Percentiles rank a stretch among this genome's conserved stretches.
phyloP scores from a whole-genome alignment of 108 stramenopile genomes.

The Cyclostephanos invisitatus region DNA sequence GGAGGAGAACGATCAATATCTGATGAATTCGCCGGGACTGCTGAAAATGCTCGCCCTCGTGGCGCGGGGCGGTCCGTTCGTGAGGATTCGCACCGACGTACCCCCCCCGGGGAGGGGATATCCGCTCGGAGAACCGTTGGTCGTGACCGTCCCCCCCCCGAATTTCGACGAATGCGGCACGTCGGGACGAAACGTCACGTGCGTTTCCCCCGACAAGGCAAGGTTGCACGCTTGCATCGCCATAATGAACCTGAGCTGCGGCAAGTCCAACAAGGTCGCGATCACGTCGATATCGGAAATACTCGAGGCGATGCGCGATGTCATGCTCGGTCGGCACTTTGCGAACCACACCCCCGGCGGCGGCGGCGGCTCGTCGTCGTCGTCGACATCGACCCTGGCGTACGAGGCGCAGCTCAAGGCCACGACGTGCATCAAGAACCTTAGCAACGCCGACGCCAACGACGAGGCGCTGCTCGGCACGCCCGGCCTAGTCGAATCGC shows the following conservation, averaged over 20 bases:
- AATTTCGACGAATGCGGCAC: conserved; percentile 19
- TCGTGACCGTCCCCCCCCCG: conserved; percentile 36
- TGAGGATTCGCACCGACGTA: conserved; percentile 10
- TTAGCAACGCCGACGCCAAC: conserved; percentile 89
- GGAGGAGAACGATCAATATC: conserved; percentile 81
- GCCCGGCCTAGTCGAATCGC: conserved; percentile 77
- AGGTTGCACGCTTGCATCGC: conserved; percentile 90
- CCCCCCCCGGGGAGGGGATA: background rate
- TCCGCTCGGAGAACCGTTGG: background rate
- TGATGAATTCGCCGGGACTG: conserved; percentile 76
- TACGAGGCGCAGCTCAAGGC: conserved; percentile 90
- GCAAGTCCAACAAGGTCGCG: conserved; percentile 89
- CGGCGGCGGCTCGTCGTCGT: conserved; percentile 13
- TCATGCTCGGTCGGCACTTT: conserved; percentile 63
- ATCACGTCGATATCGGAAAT: conserved; percentile 78
- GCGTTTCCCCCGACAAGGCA: conserved; percentile 79
- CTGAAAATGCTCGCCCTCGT: conserved; percentile 79
- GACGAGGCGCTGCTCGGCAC: conserved; percentile 84
- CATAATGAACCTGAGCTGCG: conserved; percentile 90
- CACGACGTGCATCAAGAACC: conserved; percentile 89
- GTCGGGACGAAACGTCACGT: conserved; percentile 38
- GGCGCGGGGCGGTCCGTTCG: conserved; percentile 84
- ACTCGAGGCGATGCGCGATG: conserved; percentile 85
- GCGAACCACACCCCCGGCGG: too few species aligned
- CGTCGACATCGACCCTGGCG: conserved; percentile 37